Evolutionary conservation across 2,329 filamentous ascomycete genomes (phyloP), one percentile per base, ranked within the genome.

Genomic region (Aspergillus clavatus): DNA sequence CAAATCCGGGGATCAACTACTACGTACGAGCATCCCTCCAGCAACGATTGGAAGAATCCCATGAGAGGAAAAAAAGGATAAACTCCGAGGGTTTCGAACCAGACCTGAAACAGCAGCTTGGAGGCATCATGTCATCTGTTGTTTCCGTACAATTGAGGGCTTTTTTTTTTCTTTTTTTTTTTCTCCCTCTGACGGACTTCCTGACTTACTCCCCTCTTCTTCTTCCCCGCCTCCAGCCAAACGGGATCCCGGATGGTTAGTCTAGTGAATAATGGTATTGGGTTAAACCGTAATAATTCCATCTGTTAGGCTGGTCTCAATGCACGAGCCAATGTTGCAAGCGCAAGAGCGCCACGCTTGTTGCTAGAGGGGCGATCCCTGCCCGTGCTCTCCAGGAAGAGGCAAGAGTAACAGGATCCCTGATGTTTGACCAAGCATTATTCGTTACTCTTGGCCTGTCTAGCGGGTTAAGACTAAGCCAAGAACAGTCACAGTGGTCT

Each of bases 381-480:
- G 31, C 16, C 16, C 16, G 2, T 16, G 18, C 11, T 18, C 5
- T 14, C 16, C 16, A 35, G 31, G 10, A 21, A 14, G 5, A 18
- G 16, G 19, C 16, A 35, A 21, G 31, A 35, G 23, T 8, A 5
- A 24, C 23, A 4, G 5, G 5, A 24, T 35, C 31, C n/a, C 18
- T 16, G 31, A 21, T 16, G 8, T 35, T 35, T 35, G 8, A 35
- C 31, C 31, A 35, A 35, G 31, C 8, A 8, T 35, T 35, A 43
- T 50, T 43, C 39, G 45, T 38, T 40, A 14, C 31, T 39, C 40
- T 46, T 44, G 46, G 42, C 38, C 24, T 21, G 31, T 16, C n/a
- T 35, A 35, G 31, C 12, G 18, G 2, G 2, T 35, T 21, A 35
- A 35, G 31, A n/a, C 31, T 35, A 35, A 21, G 31, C 31, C 31